Evolutionary conservation across 73 alveolate species (phyloP), one percentile per base, ranked within the genome.

Genomic region (Paramecium tetraurelia): DNA sequence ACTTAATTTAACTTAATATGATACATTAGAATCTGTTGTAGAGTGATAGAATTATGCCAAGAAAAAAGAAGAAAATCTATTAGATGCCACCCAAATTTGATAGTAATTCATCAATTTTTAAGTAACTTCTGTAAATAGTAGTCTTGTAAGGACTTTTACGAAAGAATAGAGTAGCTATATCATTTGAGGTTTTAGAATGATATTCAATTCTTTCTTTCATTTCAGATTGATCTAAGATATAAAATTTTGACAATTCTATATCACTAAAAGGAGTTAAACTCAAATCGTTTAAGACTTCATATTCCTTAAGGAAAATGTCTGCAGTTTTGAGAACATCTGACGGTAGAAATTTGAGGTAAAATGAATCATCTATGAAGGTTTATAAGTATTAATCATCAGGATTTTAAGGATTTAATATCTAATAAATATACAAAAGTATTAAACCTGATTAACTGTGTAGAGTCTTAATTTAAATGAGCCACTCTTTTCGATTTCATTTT

Each of bases 21-120:
- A 14, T 72, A 72, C 86, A 72, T 72, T 72, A 72, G 18, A 72
- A 72, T 72, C 86, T 72, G 31, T 72, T 72, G 20, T 72, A 72
- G 27, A 36, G 46, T 29, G 59, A 36, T 9, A 72, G 18, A n/a
- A 72, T 9, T 4, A 72, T 43, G 7, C 86, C 86, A 33, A 72
- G 57, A 16, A 40, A 36, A 72, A 72, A 72, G 11, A 72, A 72
- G 18, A 72, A 72, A 3, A 72, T 72, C 46, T 72, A 72, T 36
- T 72, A 38, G 11, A 72, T 72, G n/a, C 86, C 86, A 5, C 86
- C 86, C 40, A 72, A 72, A 72, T 72, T 72, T 16, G 86, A 72
- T 31, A 72, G 20, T 72, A 72, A 24, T 38, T 72, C 86, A 72
- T 72, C 86, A 2, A 72, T 16, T 72, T 72, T 72, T 14, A 72